A percentile compares a stretch with the other conserved stretches of the same genome.
These are phyloP conservation scores for Lipomyces anomalus DNA, from an alignment of 805 yeast genomes.

Conservation along the genomic window DNA sequence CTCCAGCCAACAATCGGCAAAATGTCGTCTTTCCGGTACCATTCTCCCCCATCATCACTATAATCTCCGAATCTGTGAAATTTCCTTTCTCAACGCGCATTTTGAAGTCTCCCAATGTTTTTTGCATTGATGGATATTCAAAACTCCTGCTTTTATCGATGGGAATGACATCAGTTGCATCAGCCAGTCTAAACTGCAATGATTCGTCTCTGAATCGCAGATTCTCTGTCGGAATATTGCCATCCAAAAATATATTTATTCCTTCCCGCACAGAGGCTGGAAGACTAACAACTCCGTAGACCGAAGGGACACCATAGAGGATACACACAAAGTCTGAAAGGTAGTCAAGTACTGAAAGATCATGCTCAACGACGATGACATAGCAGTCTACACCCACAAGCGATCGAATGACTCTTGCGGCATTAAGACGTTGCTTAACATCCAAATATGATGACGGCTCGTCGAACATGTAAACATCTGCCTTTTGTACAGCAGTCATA, in stretches of 20 bases:
- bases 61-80: conserved; percentile 91
- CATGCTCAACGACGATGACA: conserved; percentile 97
- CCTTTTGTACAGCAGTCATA: conserved; percentile 91
- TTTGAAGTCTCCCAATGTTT: conserved; percentile 95
- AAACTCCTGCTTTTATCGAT: conserved; percentile 75
- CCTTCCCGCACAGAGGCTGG: conserved; percentile 99
- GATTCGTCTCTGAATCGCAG: conserved; percentile 95
- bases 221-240: conserved; percentile 95
- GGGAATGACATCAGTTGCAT: conserved; percentile 72
- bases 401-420: conserved; percentile 90
- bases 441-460: conserved; percentile 98
- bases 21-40: conserved; percentile 99
- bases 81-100: conserved; percentile 78
- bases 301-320: conserved; percentile 95
- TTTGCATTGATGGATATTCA: conserved; percentile 72
- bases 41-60: conserved; percentile 99
- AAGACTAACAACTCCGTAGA: conserved; percentile 95
- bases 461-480: conserved; percentile 97
- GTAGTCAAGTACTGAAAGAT: conserved; percentile 93
- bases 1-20: conserved; percentile 93
- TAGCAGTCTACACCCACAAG: conserved; percentile 63
- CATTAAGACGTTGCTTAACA: conserved; percentile 97
- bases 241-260: conserved; percentile 95
- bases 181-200: conserved; percentile 85
- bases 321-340: conserved; percentile 96